Evolutionary conservation across 1,284 basidiomycete species (phyloP), one percentile per base, ranked within the genome.

Genomic region (Fistulinella cinereoalba): DNA sequence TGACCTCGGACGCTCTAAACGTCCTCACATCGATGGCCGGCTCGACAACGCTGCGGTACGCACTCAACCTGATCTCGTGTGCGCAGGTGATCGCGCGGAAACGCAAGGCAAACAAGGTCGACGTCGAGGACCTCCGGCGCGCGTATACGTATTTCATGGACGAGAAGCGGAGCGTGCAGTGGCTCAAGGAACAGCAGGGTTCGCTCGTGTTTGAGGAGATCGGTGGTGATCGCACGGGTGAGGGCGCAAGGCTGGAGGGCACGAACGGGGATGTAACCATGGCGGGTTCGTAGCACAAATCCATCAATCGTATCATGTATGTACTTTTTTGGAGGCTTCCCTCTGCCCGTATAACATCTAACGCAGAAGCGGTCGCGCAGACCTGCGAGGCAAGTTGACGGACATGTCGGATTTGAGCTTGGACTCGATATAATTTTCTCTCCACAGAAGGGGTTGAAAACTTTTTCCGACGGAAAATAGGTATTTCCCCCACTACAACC

Each of bases 101-200:
- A 62, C 79, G 93, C 38, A 95, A 91, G 63, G 74, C 81, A 15
- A 73, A 83, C 61, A 61, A 75, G 23, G 91, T 97, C 10, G 88
- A 88, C 40, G 85, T 91, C 2, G 84, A 88, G 44, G 94, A 97
- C 65, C 76, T 98, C 39, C 75, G 87, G 32, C 75, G 87, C 46
- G 90, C 86, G 5, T 97, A 97, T 64, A 76, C 76, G 38, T 93
- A 92, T 64, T 99, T 98, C 71, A 85, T 94, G 74, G 95, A 99
- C 65, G 95, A 97, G 63, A 93, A 94, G 69, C 76, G 96, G 52
- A 95, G 91, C 57, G 88, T 97, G 24, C 83, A 94, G 62, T 99
- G 94, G 83, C 73, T 98, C 74, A 96, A 83, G 79, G 92, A 82
- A 68, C 87, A 80, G 73, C 88, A 79, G 64, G 88, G 84, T 0